Evolutionary conservation across 2,329 filamentous ascomycete species (phyloP).

Genomic region (Fusarium sterilihyphosum): DNA sequence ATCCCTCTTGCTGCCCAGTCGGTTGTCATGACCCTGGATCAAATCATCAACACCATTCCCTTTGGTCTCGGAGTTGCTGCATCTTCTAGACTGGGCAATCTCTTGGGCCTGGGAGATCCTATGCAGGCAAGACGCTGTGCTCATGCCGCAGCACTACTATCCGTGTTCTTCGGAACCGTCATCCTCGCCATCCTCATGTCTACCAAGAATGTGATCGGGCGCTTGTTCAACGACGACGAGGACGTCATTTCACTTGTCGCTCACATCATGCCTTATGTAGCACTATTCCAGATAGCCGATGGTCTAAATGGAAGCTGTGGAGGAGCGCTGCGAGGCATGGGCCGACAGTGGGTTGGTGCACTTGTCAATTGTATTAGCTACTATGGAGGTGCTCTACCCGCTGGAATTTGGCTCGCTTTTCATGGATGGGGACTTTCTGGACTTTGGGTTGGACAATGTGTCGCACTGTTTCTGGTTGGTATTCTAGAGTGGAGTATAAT

Average conservation of each 20-base stretch:
- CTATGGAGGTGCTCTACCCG: slow-evolving; percentile 81
- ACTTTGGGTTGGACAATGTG: slow-evolving; percentile 85
- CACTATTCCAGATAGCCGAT: slow-evolving; percentile 90
- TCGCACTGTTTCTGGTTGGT: slow-evolving; percentile 83
- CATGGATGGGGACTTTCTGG: slow-evolving; percentile 85
- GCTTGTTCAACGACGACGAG: slow-evolving; percentile 83
- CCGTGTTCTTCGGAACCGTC: slow-evolving; percentile 72
- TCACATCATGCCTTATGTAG: slow-evolving; percentile 84
- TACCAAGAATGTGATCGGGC: slow-evolving; percentile 77
- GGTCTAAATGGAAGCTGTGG: slow-evolving; percentile 88
- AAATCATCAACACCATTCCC: slow-evolving; percentile 85
- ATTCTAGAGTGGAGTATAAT: slow-evolving; percentile 83
- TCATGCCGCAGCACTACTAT: slow-evolving; percentile 78
- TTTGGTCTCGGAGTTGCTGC: slow-evolving; percentile 88
- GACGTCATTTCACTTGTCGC: slow-evolving; percentile 77
- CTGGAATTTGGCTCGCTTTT: slow-evolving; percentile 87
- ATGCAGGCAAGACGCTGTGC: slow-evolving; percentile 75
- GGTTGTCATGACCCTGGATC: slow-evolving; percentile 90
- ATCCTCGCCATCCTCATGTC: slow-evolving; percentile 76
- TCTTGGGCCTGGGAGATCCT: slow-evolving; percentile 75
- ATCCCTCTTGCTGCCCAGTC: slow-evolving; percentile 83
- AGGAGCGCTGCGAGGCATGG: slow-evolving; percentile 84
- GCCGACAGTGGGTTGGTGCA: slow-evolving; percentile 85
- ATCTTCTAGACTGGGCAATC: slow-evolving; percentile 80
- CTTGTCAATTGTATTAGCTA: slow-evolving; percentile 85